Conservation (phyloP, 1,284 basidiomycete genomes). For the Ganoderma boninense region DNA sequence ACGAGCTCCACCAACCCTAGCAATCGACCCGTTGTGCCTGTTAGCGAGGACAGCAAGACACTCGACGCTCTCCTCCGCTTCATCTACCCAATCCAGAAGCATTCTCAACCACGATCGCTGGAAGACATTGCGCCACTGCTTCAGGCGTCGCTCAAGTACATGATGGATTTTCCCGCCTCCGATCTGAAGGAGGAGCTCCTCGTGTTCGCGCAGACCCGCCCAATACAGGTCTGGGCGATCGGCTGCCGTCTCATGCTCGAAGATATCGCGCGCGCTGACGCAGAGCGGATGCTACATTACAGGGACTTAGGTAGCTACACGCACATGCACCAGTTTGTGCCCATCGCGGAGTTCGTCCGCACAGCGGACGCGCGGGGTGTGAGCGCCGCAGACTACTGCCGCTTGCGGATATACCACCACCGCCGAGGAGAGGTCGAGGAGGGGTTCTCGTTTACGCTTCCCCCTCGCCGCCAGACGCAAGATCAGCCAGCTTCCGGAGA, state of each 20-base stretch:
- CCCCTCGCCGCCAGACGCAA: background rate
- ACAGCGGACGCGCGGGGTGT: conserved; percentile 20
- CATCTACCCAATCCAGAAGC: conserved; percentile 11
- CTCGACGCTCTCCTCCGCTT: conserved; percentile 4
- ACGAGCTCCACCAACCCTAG: background rate
- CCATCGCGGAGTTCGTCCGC: conserved; percentile 8
- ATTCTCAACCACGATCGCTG: conserved; percentile 4
- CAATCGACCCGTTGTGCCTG: conserved; percentile 3
- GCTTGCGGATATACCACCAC: conserved; percentile 24
- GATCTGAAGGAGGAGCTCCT: conserved; percentile 18
- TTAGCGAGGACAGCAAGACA: conserved; percentile 9
- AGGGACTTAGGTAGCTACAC: conserved; percentile 14
- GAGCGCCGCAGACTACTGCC: conserved; percentile 29
- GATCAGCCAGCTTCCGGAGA: background rate
- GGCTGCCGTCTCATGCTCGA: conserved; percentile 28
- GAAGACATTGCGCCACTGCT: conserved; percentile 17
- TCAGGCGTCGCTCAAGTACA: conserved; percentile 30
- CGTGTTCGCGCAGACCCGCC: conserved; percentile 6
- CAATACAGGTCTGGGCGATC: conserved; percentile 29
- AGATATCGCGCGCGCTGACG: conserved; percentile 16
- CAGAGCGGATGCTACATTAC: conserved; percentile 7
- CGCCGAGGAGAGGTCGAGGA: conserved; percentile 6
- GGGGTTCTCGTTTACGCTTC: conserved; percentile 11
- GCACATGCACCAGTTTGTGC: conserved; percentile 16
- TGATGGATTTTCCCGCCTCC: conserved; percentile 27